These are phyloP conservation scores for Fereydounia khargensis DNA, from an alignment of 1,284 basidiomycete species.

Conservation along the genomic window DNA sequence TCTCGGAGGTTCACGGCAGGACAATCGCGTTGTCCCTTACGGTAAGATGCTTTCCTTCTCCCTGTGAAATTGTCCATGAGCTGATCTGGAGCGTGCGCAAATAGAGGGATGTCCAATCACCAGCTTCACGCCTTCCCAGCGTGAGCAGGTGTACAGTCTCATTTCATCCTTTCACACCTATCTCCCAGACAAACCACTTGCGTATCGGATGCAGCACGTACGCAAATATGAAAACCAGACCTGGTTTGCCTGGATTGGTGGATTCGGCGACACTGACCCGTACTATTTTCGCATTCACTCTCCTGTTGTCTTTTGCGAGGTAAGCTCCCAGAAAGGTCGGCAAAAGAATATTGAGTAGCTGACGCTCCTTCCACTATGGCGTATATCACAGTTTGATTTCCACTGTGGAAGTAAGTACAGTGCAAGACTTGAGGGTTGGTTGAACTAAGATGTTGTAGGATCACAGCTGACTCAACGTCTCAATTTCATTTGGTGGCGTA, in stretches of 20 bases:
- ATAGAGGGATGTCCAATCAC: constrained; percentile 2
- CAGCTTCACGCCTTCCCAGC: neutral
- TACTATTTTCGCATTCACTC: constrained; percentile 58
- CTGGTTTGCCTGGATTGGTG: constrained; percentile 57
- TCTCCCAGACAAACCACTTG: neutral
- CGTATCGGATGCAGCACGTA: constrained; percentile 2
- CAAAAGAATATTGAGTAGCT: too few relatives aligned
- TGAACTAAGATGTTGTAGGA: too few relatives aligned
- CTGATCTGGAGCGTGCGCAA: too few relatives aligned
- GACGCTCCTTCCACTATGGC: neutral
- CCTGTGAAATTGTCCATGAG: too few relatives aligned
- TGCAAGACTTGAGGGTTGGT: too few relatives aligned
- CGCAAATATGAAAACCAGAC: constrained; percentile 38
- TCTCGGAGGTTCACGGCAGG: constrained; percentile 53
- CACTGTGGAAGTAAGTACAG: constrained; percentile 55
- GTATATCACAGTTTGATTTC: constrained; percentile 48
- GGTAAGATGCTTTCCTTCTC: constrained; percentile 26
- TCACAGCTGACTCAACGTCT: neutral
- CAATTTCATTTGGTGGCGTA: constrained; percentile 7
- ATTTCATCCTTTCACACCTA: neutral
- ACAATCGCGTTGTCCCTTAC: constrained; percentile 56
- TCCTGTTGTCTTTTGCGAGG: constrained; percentile 55
- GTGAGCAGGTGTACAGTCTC: neutral
- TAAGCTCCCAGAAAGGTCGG: constrained; percentile 2
- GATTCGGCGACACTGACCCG: constrained; percentile 52